Base-by-base conservation (phyloP, 495 filamentous ascomycete genomes). In the Aspergillus incahuasiensis region DNA sequence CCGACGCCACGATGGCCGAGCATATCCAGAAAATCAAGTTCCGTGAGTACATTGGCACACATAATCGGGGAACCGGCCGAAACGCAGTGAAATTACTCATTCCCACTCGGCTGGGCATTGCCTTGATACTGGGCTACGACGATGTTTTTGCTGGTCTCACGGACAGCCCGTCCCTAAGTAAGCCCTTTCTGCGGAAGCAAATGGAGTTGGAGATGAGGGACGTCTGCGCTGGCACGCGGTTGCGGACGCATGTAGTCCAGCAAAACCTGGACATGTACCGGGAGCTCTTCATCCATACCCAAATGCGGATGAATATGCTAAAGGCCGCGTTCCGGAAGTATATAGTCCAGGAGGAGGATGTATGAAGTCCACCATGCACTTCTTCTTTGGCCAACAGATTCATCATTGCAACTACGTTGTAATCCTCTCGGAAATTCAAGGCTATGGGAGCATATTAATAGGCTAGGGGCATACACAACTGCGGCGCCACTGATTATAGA, bases 1-100 rank as follows among this genome's bases (percentile, higher is more conserved):
- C 94, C 4, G 94, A 98, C 72, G 94, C 94, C 11, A 97, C 94
- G 0, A 98, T 98, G 95, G 92, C 94, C 0, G 94, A 98, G 60
- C 94, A 98, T 67, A 97, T 98, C 64, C 82, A 87, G 41, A 97
- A 95, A 67, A 92, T 98, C 68, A 90, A 96, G 69, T 84, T 92
- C 39, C 76, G 94, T 25, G 74, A 89, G 45, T 98, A 98, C 64
- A 91, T 91, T 21, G 80, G 80, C 41, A 83, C 83, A 2, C 72
- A 84, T 28, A 68, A 80, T n/a, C 82, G 82, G 45, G 77, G 71
- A 16, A 74, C 72, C 21, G 75, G 78, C 49, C 74, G 74, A 28
- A 75, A 68, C 54, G 83, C 86, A 30, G 74, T 95, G 30, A 80
- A 88, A 64, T 91, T 94, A 61, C 91, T 98, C 62, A 89, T 97